phyloP scores from a whole-genome alignment of 164 flowering plant genomes.

The Amborella trichopoda region DNA sequence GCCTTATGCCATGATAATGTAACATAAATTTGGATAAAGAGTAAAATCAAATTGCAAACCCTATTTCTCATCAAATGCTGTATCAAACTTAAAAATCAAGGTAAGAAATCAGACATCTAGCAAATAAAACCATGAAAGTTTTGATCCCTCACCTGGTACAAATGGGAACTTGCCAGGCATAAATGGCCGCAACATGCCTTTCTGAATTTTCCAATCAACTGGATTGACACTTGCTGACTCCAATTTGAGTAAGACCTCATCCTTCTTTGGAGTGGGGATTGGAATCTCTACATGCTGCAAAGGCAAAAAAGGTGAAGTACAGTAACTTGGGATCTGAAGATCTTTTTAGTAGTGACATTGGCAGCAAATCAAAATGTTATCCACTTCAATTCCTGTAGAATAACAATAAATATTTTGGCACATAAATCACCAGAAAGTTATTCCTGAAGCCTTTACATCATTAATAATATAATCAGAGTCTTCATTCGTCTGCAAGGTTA shows the following conservation, averaged over 20 bases:
- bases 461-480: background rate
- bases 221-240: constrained; percentile 16
- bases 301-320: background rate
- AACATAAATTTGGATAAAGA: too few species aligned
- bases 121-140: too few species aligned
- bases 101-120: too few species aligned
- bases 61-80: too few species aligned
- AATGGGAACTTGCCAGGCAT: constrained; percentile 13
- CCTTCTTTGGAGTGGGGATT: constrained; percentile 13
- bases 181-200: constrained; percentile 9
- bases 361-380: background rate
- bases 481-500: background rate
- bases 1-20: too few species aligned
- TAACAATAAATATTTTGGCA: background rate
- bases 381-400: too few species aligned
- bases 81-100: too few species aligned
- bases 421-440: background rate
- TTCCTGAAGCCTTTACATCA: background rate
- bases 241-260: constrained; percentile 11
- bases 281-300: constrained; percentile 17
- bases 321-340: background rate
- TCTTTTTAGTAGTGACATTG: too few species aligned
- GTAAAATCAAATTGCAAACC: too few species aligned
- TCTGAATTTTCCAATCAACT: constrained; percentile 15
- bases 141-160: constrained; percentile 13